Percentiles rank a stretch among this genome's conserved stretches.
phyloP scores from a whole-genome alignment of 2,329 filamentous ascomycete genomes.

The Penicillium sp. region DNA sequence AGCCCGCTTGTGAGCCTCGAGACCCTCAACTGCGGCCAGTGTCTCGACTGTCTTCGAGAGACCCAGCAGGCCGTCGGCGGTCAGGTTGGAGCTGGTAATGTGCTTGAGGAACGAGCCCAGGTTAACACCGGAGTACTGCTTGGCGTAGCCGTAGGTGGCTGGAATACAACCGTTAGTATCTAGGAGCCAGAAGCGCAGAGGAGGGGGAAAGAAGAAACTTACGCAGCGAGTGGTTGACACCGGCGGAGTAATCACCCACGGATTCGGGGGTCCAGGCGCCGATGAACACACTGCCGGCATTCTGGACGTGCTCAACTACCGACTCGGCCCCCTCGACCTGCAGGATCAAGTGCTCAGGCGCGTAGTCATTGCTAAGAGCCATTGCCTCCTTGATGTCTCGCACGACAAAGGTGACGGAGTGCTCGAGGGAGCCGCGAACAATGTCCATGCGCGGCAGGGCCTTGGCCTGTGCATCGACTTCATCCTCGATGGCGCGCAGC shows the following conservation, averaged over 20 bases:
- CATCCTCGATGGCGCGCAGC: conserved; percentile 81
- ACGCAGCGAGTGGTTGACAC: conserved; percentile 96
- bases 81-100: conserved; percentile 91
- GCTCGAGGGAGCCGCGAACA: conserved; percentile 81
- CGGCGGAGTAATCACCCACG: conserved; percentile 95
- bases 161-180: conserved; percentile 22
- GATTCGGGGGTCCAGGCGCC: conserved; percentile 96
- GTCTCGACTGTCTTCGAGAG: conserved; percentile 91
- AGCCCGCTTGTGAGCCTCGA: conserved; percentile 84
- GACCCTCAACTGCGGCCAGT: conserved; percentile 85
- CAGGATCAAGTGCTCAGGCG: conserved; percentile 92
- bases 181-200: neutral
- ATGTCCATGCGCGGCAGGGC: conserved; percentile 89
- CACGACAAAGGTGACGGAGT: conserved; percentile 84
- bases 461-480: conserved; percentile 82
- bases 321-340: conserved; percentile 75
- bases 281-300: conserved; percentile 94
- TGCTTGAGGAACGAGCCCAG: conserved; percentile 95
- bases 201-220: conserved; percentile 48
- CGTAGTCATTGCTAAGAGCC: conserved; percentile 85
- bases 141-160: conserved; percentile 97
- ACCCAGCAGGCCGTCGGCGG: conserved; percentile 76
- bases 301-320: conserved; percentile 75
- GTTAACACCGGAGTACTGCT: conserved; percentile 98
- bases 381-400: conserved; percentile 69